These are phyloP conservation scores for Filobasidium floriforme DNA, from an alignment of 768 basidiomycete genomes.

Conservation along the genomic window DNA sequence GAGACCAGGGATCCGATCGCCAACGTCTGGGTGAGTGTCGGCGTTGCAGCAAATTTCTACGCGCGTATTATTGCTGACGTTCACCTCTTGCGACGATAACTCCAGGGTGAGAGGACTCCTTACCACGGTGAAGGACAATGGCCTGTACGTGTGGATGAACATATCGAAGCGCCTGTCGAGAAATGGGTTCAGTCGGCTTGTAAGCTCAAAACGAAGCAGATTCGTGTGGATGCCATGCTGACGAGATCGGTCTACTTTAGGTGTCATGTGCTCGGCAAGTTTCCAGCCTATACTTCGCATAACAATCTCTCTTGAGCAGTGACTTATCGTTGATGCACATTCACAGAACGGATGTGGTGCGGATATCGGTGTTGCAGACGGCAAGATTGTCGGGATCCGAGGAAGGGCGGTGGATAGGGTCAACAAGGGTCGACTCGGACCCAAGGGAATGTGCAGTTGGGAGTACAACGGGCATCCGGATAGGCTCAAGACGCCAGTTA, in stretches of 20 bases:
- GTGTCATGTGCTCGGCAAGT: constrained; percentile 19
- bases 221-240: too few species aligned
- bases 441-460: constrained; percentile 30
- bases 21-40: constrained; percentile 17
- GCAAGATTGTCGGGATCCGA: constrained; percentile 27
- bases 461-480: constrained; percentile 23
- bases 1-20: constrained; percentile 20
- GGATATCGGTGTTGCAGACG: constrained; percentile 27
- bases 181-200: constrained; percentile 20
- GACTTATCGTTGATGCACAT: too few species aligned
- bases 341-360: constrained; percentile 19
- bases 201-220: neutral
- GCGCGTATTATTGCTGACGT: neutral
- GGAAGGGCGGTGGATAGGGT: constrained; percentile 26
- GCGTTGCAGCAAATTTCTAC: neutral
- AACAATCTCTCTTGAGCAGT: too few species aligned
- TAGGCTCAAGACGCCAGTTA: constrained; percentile 26
- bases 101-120: constrained; percentile 13
- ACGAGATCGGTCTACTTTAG: too few species aligned
- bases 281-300: neutral
- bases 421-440: constrained; percentile 31
- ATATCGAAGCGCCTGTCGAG: constrained; percentile 16
- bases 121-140: constrained; percentile 22
- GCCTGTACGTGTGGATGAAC: constrained; percentile 22
- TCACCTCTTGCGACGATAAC: neutral